Conservation (phyloP, 257 asterid species). For the Solanum corneliomulleri region DNA sequence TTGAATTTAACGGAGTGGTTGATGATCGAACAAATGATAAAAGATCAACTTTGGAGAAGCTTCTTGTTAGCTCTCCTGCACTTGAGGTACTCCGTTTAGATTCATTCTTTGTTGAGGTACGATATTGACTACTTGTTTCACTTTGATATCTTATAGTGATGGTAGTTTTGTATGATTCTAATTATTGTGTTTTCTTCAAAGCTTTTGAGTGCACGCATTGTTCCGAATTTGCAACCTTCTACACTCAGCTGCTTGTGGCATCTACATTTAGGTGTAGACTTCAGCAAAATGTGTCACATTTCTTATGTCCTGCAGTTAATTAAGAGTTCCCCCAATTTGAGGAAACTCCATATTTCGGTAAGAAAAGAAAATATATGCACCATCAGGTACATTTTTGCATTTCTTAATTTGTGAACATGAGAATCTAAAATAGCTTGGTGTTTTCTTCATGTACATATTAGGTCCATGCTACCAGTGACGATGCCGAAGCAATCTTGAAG, state of each 20-base stretch:
- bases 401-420: neutral
- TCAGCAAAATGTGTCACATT: neutral
- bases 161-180: neutral
- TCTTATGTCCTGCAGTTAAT: neutral
- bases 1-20: neutral
- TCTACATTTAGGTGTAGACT: neutral
- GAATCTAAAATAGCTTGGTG: neutral
- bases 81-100: neutral
- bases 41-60: neutral
- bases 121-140: neutral
- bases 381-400: neutral
- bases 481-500: neutral
- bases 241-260: neutral
- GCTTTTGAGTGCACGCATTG: neutral
- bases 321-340: neutral
- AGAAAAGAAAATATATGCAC: neutral
- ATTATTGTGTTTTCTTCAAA: neutral
- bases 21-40: neutral
- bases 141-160: neutral
- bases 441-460: neutral
- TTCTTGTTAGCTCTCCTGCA: neutral
- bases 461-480: neutral
- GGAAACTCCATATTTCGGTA: neutral
- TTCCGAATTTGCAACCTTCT: neutral
- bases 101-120: neutral